phyloP scores from a whole-genome alignment of 2,329 filamentous ascomycete genomes.

The Basipetospora sp. region DNA sequence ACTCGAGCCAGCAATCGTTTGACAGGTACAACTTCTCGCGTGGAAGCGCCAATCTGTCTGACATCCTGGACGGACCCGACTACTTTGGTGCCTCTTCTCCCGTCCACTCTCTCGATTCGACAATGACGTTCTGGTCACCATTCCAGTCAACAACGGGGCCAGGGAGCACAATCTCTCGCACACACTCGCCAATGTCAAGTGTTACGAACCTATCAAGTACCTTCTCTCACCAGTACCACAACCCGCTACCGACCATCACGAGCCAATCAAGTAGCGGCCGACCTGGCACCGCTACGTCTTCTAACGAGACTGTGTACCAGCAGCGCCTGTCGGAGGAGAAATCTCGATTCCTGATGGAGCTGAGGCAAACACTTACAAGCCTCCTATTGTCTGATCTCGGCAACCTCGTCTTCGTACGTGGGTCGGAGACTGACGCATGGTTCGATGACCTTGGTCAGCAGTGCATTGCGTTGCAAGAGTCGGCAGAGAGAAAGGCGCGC shows the following conservation, averaged over 20 bases:
- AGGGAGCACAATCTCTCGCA: slow-evolving; percentile 41
- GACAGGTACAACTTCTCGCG: slow-evolving; percentile 49
- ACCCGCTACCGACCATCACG: slow-evolving; percentile 28
- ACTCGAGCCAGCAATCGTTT: slow-evolving; percentile 54
- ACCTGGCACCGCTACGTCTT: slow-evolving; percentile 52
- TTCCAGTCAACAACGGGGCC: slow-evolving; percentile 57
- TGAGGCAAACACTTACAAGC: slow-evolving; percentile 68
- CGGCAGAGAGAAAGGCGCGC: slow-evolving; percentile 33
- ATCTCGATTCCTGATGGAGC: slow-evolving; percentile 58
- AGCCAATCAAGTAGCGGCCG: slow-evolving; percentile 36
- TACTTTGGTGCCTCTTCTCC: slow-evolving; percentile 57
- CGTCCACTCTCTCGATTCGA: slow-evolving; percentile 57
- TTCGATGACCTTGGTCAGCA: slow-evolving; percentile 55
- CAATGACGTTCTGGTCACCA: slow-evolving; percentile 77
- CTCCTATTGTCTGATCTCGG: slow-evolving; percentile 81
- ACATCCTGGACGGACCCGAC: slow-evolving; percentile 55
- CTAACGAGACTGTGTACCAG: slow-evolving; percentile 51
- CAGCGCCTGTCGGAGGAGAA: slow-evolving; percentile 54
- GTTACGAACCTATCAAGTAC: slow-evolving; percentile 41
- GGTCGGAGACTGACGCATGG: slow-evolving; percentile 87
- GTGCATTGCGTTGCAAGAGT: slow-evolving; percentile 48
- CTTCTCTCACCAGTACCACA: slow-evolving; percentile 29
- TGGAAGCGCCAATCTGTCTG: slow-evolving; percentile 42
- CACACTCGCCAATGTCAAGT: slow-evolving; percentile 48
- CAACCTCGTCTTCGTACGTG: slow-evolving; percentile 68